Percentiles rank a stretch among this genome's conserved stretches.
Conservation (phyloP, 805 yeast genomes). For the Hanseniaspora jakobsenii region DNA sequence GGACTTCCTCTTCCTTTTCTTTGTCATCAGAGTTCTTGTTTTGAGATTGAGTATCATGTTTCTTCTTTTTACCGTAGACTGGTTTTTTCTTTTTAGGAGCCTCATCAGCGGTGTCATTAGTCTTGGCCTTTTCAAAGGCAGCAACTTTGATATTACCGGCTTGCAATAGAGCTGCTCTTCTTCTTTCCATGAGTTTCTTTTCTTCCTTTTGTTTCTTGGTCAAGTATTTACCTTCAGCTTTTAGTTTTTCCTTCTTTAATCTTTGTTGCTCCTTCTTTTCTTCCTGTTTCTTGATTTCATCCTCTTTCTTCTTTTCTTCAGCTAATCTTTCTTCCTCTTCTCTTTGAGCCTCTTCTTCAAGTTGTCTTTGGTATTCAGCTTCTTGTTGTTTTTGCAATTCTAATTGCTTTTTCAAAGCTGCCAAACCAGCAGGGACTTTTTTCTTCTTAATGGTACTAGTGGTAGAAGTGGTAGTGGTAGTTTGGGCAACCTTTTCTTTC, state of each 20-base stretch:
- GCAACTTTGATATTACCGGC: conserved; percentile 63
- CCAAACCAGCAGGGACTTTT: conserved; percentile 81
- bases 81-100: conserved; percentile 34
- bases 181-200: conserved; percentile 70
- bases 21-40: too few species aligned
- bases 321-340: conserved; percentile 36
- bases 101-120: conserved; percentile 17
- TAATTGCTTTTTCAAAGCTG: conserved; percentile 79
- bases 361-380: conserved; percentile 62
- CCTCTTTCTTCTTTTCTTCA: conserved; percentile 35
- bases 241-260: conserved; percentile 76
- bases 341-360: conserved; percentile 58
- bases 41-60: conserved; percentile 30
- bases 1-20: conserved; percentile 29
- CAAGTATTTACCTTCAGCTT: conserved; percentile 88
- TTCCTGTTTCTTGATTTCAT: conserved; percentile 44
- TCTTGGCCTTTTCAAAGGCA: conserved; percentile 41
- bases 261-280: conserved; percentile 76
- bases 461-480: conserved; percentile 27
- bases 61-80: conserved; percentile 63
- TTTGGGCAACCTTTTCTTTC: conserved; percentile 29
- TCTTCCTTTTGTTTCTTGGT: conserved; percentile 94
- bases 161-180: conserved; percentile 73
- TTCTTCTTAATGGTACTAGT: conserved; percentile 46
- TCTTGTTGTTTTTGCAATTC: conserved; percentile 80